Conservation (phyloP, 768 basidiomycete genomes). For the Mycena polygramma region DNA sequence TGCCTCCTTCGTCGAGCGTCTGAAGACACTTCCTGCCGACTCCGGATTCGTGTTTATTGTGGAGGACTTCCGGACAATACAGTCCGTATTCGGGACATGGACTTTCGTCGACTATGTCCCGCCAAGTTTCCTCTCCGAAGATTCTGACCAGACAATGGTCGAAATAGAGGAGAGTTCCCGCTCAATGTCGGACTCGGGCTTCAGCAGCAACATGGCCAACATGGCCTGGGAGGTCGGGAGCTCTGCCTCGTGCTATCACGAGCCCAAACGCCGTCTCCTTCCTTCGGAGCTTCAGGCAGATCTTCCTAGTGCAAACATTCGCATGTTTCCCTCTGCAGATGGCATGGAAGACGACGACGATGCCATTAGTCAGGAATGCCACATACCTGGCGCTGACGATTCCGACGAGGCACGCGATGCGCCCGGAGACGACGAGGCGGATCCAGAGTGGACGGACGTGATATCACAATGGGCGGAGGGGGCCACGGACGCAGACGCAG, state of each 20-base stretch:
- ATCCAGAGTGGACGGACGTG: not conserved
- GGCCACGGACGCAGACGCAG: not conserved
- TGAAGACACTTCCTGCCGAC: not conserved
- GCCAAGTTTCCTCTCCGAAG: constrained; percentile 5
- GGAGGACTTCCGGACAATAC: not conserved
- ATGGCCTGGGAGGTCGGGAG: constrained; percentile 10
- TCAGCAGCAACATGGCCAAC: no score
- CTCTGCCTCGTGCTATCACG: constrained; percentile 1
- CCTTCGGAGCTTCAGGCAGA: constrained; percentile 12
- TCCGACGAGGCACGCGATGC: constrained; percentile 7
- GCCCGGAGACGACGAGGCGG: not conserved
- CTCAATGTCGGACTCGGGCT: not conserved
- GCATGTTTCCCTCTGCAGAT: not conserved
- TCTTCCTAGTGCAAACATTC: not conserved
- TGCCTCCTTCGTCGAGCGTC: constrained; percentile 5
- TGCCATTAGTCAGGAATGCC: constrained; percentile 12
- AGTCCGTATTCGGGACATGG: not conserved
- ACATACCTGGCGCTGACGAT: constrained; percentile 11
- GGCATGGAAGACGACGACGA: constrained; percentile 15
- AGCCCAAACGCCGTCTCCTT: constrained; percentile 24
- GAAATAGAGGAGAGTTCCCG: not conserved
- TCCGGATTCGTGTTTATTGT: not conserved
- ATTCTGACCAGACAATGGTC: not conserved
- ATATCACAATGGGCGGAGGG: constrained; percentile 4
- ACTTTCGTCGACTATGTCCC: not conserved